Conservation (phyloP, 1,284 basidiomycete genomes). For the Heterobasidion occidentale region DNA sequence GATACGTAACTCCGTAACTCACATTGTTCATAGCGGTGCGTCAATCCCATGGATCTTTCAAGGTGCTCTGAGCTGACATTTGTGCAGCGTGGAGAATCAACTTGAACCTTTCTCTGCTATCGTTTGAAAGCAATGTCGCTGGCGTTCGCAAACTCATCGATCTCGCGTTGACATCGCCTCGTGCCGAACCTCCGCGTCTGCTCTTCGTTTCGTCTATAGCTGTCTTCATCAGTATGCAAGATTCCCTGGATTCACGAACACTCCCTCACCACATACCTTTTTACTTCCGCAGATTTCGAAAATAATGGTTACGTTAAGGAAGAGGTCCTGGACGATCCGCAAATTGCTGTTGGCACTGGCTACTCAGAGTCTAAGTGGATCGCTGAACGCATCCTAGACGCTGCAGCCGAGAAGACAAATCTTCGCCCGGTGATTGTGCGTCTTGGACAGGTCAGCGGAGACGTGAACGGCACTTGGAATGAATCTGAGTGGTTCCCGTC, state of each 20-base stretch:
- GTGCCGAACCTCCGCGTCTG: constrained; percentile 16
- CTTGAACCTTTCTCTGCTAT: constrained; percentile 21
- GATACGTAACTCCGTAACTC: constrained; percentile 20
- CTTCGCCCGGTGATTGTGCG: constrained; percentile 18
- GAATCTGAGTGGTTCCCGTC: constrained; percentile 22
- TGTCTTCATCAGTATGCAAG: constrained; percentile 18
- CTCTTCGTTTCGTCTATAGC: constrained; percentile 26
- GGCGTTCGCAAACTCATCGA: constrained; percentile 14
- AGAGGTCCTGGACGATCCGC: constrained; percentile 14
- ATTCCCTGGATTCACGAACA: neutral
- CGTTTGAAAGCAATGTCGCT: constrained; percentile 14
- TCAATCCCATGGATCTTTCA: neutral
- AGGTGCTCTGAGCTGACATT: neutral
- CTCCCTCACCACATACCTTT: neutral
- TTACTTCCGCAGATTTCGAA: neutral
- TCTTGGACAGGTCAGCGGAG: constrained; percentile 21
- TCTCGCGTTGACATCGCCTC: constrained; percentile 20
- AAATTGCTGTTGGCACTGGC: constrained; percentile 17
- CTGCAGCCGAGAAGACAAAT: constrained; percentile 16
- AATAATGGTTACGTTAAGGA: constrained; percentile 10
- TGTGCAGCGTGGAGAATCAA: constrained; percentile 26
- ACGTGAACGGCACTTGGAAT: constrained; percentile 20
- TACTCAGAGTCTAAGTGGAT: constrained; percentile 28
- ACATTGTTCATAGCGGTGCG: constrained; percentile 27
- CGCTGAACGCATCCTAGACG: constrained; percentile 19